These are phyloP conservation scores for Rhizomucor pusillus DNA, from an alignment of 371 early-diverging fungal genomes.

Conservation along the genomic window DNA sequence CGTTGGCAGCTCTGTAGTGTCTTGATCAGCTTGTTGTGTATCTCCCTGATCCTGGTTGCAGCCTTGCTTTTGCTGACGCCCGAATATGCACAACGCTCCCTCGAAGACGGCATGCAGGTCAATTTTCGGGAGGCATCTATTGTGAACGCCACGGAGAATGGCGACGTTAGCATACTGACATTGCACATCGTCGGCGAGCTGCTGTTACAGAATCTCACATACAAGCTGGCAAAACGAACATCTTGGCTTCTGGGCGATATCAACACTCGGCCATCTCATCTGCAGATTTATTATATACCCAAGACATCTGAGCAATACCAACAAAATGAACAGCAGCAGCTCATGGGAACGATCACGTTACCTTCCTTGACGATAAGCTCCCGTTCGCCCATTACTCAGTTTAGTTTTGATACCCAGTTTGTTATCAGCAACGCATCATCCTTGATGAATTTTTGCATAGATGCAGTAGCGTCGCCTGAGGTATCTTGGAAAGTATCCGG, in stretches of 20 bases:
- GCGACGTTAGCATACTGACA: constrained; percentile 18
- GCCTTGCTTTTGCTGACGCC: constrained; percentile 36
- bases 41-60: no score
- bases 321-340: neutral
- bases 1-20: no score
- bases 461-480: constrained; percentile 30
- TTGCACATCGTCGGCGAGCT: constrained; percentile 43
- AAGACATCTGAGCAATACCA: neutral
- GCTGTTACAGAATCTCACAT: constrained; percentile 19
- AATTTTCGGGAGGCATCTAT: constrained; percentile 35
- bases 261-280: constrained; percentile 12
- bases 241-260: constrained; percentile 28
- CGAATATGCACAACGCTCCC: constrained; percentile 43
- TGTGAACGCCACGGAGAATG: constrained; percentile 26
- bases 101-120: constrained; percentile 29
- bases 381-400: constrained; percentile 17
- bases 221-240: constrained; percentile 18
- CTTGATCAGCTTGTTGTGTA: no score
- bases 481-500: constrained; percentile 39
- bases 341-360: constrained; percentile 34
- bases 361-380: constrained; percentile 26
- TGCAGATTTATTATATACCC: constrained; percentile 20
- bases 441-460: constrained; percentile 37
- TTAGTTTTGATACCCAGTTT: constrained; percentile 43
- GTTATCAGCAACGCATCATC: constrained; percentile 28